phyloP scores from a whole-genome alignment of 192 early-diverging fungal genomes.

The Jimgerdemannia flammicorona region DNA sequence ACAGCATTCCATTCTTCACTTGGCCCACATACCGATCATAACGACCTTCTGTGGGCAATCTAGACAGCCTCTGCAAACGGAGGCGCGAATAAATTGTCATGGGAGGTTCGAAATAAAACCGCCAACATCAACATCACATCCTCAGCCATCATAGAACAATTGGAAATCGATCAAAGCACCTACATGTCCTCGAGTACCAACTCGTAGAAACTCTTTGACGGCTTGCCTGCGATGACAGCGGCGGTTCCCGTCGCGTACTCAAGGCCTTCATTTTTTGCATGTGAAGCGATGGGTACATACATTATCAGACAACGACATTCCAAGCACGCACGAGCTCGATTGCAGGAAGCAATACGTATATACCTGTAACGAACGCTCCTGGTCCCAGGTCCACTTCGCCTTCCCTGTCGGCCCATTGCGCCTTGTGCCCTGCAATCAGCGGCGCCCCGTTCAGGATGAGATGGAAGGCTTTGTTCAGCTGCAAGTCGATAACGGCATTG shows the following conservation, averaged over 20 bases:
- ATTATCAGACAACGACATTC: neutral
- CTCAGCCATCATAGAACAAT: neutral
- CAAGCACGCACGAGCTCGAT: too few relatives aligned
- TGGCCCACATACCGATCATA: conserved; percentile 55
- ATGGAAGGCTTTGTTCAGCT: conserved; percentile 77
- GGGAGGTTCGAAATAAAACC: too few relatives aligned
- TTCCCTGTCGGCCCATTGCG: conserved; percentile 59
- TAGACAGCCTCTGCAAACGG: neutral
- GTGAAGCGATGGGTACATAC: too few relatives aligned
- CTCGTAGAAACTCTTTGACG: conserved; percentile 69
- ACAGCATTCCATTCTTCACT: too few relatives aligned
- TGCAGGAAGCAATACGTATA: neutral
- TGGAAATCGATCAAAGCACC: neutral
- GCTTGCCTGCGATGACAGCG: conserved; percentile 80
- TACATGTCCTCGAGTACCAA: conserved; percentile 71
- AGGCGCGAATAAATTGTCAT: too few relatives aligned
- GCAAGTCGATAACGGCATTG: neutral
- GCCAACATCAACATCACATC: too few relatives aligned
- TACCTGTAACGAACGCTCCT: conserved; percentile 81
- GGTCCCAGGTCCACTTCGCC: conserved; percentile 75
- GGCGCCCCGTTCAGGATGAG: conserved; percentile 54
- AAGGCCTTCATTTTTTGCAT: conserved; percentile 39
- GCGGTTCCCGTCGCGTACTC: conserved; percentile 71
- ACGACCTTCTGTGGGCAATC: conserved; percentile 51
- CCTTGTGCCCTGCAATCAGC: conserved; percentile 83